These are phyloP conservation scores for Coprinellus aureogranulatus DNA, from an alignment of 768 basidiomycete genomes.

Conservation along the genomic window DNA sequence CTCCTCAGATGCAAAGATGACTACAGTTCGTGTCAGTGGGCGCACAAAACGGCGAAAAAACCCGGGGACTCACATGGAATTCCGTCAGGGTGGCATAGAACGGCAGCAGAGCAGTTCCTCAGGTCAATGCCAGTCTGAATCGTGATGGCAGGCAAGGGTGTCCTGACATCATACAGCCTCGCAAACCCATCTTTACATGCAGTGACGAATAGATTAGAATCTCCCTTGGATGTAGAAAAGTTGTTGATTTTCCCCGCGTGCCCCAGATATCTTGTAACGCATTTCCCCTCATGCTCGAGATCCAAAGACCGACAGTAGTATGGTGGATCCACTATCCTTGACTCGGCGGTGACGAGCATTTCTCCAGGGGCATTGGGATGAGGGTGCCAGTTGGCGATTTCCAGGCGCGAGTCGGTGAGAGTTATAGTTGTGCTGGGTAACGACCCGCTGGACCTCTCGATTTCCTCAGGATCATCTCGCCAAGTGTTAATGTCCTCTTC, in stretches of 20 bases:
- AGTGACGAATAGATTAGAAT: constrained; percentile 37
- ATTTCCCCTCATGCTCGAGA: constrained; percentile 28
- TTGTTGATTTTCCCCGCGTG: constrained; percentile 30
- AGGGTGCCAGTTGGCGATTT: constrained; percentile 19
- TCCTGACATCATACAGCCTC: constrained; percentile 37
- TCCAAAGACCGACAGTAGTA: constrained; percentile 27
- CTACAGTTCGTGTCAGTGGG: constrained; percentile 19
- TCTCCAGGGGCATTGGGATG: constrained; percentile 17
- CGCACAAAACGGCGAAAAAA: constrained; percentile 15
- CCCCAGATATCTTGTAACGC: constrained; percentile 32
- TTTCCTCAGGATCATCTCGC: constrained; percentile 23
- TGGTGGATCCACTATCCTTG: constrained; percentile 2
- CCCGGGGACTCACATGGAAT: constrained; percentile 29
- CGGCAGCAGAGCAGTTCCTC: constrained; percentile 10
- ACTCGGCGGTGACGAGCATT: constrained; percentile 16
- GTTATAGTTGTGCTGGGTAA: constrained; percentile 12
- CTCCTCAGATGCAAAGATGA: constrained; percentile 29
- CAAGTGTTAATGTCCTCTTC: constrained; percentile 9
- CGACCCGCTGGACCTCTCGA: constrained; percentile 28
- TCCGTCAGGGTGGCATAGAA: constrained; percentile 35
- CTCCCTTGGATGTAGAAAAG: constrained; percentile 33
- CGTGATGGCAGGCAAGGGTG: constrained; percentile 11
- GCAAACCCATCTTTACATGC: constrained; percentile 35
- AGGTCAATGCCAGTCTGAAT: background rate
- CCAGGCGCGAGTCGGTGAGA: background rate